Base-by-base conservation (phyloP, 2,329 filamentous ascomycete species). In the Pseudogymnoascus sp. region DNA sequence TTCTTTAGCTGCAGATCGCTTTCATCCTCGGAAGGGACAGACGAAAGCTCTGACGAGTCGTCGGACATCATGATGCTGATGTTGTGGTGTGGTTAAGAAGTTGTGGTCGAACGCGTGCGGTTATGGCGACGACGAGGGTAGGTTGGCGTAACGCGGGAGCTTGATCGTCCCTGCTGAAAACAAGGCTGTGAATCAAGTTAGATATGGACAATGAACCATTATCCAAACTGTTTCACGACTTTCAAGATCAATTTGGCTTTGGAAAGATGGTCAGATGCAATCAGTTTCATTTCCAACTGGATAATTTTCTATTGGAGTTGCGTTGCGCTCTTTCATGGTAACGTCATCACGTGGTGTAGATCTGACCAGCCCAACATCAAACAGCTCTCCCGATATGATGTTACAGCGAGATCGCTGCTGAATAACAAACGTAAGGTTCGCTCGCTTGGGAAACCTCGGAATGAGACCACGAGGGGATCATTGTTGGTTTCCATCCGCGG, bases 41-140 rank as follows among this genome's bases (percentile, higher is more conserved):
- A 82, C 35, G 85, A 87, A 63, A 88, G 79, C 63, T 87, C 84
- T 47, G 84, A 87, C 63, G 82, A 85, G 66, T 86, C 83, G 72
- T 85, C 82, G 69, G 83, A 83, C 65, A 83, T 70, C 65, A 69
- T 71, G 64, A 64, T 71, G 60, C 40, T 69, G 64, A 61, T 59
- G 61, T 60, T 59, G 63, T 65, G 63, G 67, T 56, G 50, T 56
- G 50, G 50, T 56, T 56, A 7, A 33, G 50, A 56, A 56, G 25
- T 56, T 33, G 50, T 33, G 28, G 50, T 56, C 5, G 50, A 56
- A 56, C 50, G 50, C 50, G 50, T 7, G 25, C 2, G 50, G 28
- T 56, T 28, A 33, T 33, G 25, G 11, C 50, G 50, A 33, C 50
- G 50, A 56, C 28, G 50, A 56, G 50, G 44, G 50, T 56, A 6